Base-by-base conservation (phyloP, 495 filamentous ascomycete species). In the Penicillium taxi region DNA sequence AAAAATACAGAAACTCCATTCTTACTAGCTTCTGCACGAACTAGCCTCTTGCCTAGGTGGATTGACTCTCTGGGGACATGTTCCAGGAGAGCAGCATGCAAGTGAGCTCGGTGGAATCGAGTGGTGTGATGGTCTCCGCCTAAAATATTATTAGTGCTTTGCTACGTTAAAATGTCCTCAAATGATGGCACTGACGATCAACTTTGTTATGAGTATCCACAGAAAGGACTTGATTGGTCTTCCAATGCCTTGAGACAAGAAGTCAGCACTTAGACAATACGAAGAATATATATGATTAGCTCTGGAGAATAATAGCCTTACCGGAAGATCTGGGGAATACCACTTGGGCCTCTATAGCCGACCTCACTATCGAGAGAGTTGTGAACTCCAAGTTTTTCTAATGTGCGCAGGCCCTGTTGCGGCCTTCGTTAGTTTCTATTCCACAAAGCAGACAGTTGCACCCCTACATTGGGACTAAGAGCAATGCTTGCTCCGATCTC, bases 401-500 rank as follows among this genome's bases (percentile, higher is more conserved):
- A 45, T 2, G 69, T 67, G 26, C 67, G 56, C 53, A 74, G 59
- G 9, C 68, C 55, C 58, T 61, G 30, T n/a, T 34, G 11, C 23
- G 12, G 16, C n/a, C n/a, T 8, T 0, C 1, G 12, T 47, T 32
- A 32, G 45, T n/a, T n/a, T n/a, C n/a, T n/a, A n/a, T n/a, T n/a
- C n/a, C n/a, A n/a, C n/a, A 2, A 9, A 26, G 1, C 1, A 25
- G 2, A 13, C 6, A n/a, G n/a, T 13, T 6, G 16, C 9, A 6
- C 5, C 16, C 43, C 23, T 47, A 59, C 70, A 61, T 72, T 72
- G 13, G 67, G 67, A 28, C 69, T 67, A 6, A 74, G 52, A 6
- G 70, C 66, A 39, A 72, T 70, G 18, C 64, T 67, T 0, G 66
- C 70, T 6, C 67, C 67, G 25, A 73, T 71, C 34, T 73, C 68